Evolutionary conservation across 345 rosid genomes (phyloP).

Genomic region (Hevea brasiliensis): DNA sequence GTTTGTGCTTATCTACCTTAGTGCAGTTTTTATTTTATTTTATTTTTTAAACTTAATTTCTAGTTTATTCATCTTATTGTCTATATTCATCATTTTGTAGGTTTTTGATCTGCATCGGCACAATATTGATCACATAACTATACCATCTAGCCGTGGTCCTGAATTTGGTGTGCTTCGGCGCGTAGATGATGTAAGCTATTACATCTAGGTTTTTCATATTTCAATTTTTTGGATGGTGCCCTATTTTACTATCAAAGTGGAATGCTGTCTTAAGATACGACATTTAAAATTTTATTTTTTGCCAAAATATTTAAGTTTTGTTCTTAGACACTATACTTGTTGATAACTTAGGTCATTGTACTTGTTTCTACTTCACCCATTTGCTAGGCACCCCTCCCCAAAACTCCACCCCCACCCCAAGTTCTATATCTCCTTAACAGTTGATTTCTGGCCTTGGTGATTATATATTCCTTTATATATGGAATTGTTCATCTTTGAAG

Average conservation of each 20-base stretch:
- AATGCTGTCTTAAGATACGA: background rate
- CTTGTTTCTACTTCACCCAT: background rate
- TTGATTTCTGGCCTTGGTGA: background rate
- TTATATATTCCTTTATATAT: no score
- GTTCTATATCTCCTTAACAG: background rate
- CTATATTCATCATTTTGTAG: slow-evolving; percentile 38
- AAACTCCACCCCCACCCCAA: no score
- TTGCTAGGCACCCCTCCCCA: no score
- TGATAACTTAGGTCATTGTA: background rate
- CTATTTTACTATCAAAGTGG: background rate
- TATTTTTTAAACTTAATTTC: background rate
- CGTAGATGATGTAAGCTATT: slow-evolving; percentile 66
- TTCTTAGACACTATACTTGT: background rate
- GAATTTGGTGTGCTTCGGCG: slow-evolving; percentile 78
- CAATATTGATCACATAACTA: slow-evolving; percentile 83
- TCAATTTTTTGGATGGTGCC: background rate
- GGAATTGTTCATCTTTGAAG: slow-evolving; percentile 1
- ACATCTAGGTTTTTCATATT: slow-evolving; percentile 2
- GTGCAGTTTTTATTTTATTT: background rate
- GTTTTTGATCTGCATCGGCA: slow-evolving; percentile 92
- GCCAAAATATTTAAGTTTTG: background rate
- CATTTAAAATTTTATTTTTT: no score
- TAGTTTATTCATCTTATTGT: background rate
- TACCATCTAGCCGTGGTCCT: slow-evolving; percentile 42
- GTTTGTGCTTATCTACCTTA: background rate